phyloP scores from a whole-genome alignment of 2,329 filamentous ascomycete species.

The Huntiella abstrusa region DNA sequence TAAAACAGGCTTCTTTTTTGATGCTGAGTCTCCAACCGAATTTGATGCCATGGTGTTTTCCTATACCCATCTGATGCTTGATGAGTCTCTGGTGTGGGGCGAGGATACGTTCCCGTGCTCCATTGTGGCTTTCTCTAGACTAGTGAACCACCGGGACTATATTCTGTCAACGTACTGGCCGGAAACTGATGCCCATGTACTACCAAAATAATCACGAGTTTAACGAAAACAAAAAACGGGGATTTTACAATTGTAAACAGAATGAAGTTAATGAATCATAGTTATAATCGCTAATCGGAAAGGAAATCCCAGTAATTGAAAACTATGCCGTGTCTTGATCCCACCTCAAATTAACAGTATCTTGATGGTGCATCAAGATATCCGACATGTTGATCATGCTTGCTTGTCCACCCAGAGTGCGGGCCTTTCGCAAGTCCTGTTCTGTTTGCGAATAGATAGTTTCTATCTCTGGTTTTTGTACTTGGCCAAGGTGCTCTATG shows the following conservation, averaged over 20 bases:
- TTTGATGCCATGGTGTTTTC: conserved; percentile 85
- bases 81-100: conserved; percentile 42
- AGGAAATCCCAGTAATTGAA: not conserved
- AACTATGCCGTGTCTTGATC: not conserved
- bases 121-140: conserved; percentile 36
- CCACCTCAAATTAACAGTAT: too few species aligned
- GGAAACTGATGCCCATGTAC: not conserved
- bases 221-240: not conserved
- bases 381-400: conserved; percentile 42
- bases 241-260: not conserved
- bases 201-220: not conserved
- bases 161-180: conserved; percentile 16
- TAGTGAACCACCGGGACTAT: conserved; percentile 31
- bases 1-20: conserved; percentile 30
- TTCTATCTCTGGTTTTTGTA: conserved; percentile 69
- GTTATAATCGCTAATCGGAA: too few species aligned
- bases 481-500: conserved; percentile 74
- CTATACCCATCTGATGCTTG: conserved; percentile 67
- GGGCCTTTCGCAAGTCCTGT: conserved; percentile 65
- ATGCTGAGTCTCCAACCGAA: conserved; percentile 36
- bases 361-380: too few species aligned
- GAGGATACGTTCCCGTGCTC: conserved; percentile 39
- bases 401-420: conserved; percentile 59
- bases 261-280: not conserved
- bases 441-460: conserved; percentile 71